These are phyloP conservation scores for Candida tropicalis DNA, from an alignment of 1,139 yeast genomes.

Conservation along the genomic window DNA sequence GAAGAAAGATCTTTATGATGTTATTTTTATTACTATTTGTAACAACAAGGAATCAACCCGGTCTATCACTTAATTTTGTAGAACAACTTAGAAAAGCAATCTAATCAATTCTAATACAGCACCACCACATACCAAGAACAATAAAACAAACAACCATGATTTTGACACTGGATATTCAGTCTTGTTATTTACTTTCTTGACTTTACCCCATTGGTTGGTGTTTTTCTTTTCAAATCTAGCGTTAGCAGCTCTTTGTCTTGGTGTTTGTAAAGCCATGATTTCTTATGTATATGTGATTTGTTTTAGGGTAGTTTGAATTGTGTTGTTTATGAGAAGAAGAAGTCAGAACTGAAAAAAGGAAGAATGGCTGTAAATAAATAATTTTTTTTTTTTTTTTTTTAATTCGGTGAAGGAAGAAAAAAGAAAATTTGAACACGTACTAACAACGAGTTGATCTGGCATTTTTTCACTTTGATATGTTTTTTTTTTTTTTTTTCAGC, in stretches of 20 bases:
- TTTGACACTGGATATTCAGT: slow-evolving; percentile 54
- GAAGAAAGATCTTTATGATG: not conserved
- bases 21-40: not conserved
- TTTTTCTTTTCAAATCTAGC: slow-evolving; percentile 75
- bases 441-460: slow-evolving; percentile 3
- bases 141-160: slow-evolving; percentile 61
- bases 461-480: not conserved
- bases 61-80: not conserved
- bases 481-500: not conserved
- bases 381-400: not conserved
- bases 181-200: slow-evolving; percentile 33
- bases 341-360: not conserved
- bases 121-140: slow-evolving; percentile 81
- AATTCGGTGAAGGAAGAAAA: not conserved
- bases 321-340: not conserved
- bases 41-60: not conserved
- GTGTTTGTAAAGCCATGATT: slow-evolving; percentile 61
- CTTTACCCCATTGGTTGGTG: slow-evolving; percentile 70
- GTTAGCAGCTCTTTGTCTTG: slow-evolving; percentile 84
- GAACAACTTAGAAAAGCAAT: slow-evolving; percentile 39
- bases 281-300: too few species aligned
- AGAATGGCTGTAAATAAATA: slow-evolving; percentile 4
- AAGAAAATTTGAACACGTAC: slow-evolving; percentile 2
- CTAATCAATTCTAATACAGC: slow-evolving; percentile 72
- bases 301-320: too few species aligned